Evolutionary conservation across 441 rosid genomes (phyloP), one percentile per base, ranked within the genome.

Genomic region (Geranium incanum): DNA sequence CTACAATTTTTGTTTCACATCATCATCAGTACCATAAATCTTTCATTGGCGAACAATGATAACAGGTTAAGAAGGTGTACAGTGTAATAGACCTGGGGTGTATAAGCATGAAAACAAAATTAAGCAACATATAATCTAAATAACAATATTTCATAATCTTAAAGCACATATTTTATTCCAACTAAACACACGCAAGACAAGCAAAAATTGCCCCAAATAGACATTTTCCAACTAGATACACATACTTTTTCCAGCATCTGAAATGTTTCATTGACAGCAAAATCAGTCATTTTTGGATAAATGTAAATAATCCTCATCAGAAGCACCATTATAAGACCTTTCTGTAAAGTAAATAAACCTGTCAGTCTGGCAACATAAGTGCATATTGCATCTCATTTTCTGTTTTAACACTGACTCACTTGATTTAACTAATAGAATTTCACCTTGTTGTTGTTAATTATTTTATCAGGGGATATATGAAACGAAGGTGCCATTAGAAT

Each of bases 401-500:
- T 38, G 78, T n/a, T 71, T 45, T 13, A 23, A 7, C 65, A 48
- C 36, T 36, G 64, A 72, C 64, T 28, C 52, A 62, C 23, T 15
- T 36, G 15, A 71, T 62, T 70, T 67, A 66, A 18, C 71, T 57
- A 36, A 73, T 28, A 41, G 36, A 15, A 70, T 50, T 71, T 75
- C 55, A 50, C 6, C 69, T 82, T 84, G 77, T 72, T 65, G 33
- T 69, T n/a, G 38, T 36, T 75, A 52, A 75, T 33, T 69, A n/a
- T 80, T 81, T 74, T 70, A 76, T 73, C 88, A 90, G 99, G 99
- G 99, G 48, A 87, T 95, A 78, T 95, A 95, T 77, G 96, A 92
- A 81, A 83, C 91, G 33, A 89, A 87, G 80, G 86, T 92, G 78
- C 92, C 98, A 70, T 71, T 84, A 78, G 96, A 87, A 75, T 92